Evolutionary conservation across 768 basidiomycete species (phyloP).

Genomic region (Porphyrellus cyaneotinctus): DNA sequence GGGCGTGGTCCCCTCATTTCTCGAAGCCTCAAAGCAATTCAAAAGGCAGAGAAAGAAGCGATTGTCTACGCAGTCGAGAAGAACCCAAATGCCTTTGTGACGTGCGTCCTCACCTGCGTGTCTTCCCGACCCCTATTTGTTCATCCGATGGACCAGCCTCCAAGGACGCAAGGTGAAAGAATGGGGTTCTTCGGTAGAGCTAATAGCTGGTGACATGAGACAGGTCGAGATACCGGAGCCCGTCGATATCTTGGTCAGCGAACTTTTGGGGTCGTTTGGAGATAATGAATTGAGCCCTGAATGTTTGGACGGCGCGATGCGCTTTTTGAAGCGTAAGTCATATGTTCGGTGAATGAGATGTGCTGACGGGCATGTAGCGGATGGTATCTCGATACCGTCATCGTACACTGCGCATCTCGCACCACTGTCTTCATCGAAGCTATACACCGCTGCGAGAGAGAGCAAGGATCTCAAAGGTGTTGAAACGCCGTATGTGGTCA

Average conservation of each 20-base stretch:
- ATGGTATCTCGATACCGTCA: constrained; percentile 92
- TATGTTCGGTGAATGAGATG: not conserved
- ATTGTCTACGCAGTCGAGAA: constrained; percentile 90
- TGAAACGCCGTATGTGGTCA: constrained; percentile 98
- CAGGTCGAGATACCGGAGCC: constrained; percentile 74
- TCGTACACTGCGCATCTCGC: constrained; percentile 95
- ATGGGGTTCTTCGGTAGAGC: constrained; percentile 76
- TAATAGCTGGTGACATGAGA: constrained; percentile 96
- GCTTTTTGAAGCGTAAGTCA: constrained; percentile 79
- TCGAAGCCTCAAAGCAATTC: constrained; percentile 73
- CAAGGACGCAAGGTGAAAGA: constrained; percentile 78
- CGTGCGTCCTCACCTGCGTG: constrained; percentile 52
- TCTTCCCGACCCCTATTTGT: constrained; percentile 9
- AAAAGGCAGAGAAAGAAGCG: constrained; percentile 58
- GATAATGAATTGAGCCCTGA: constrained; percentile 99
- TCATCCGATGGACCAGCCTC: constrained; percentile 46
- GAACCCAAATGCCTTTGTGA: constrained; percentile 93
- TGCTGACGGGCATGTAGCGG: constrained; percentile 46
- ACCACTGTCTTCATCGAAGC: constrained; percentile 89
- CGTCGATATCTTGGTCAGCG: constrained; percentile 92
- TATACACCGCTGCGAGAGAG: constrained; percentile 77
- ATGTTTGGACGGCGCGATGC: constrained; percentile 92
- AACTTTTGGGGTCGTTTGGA: constrained; percentile 94
- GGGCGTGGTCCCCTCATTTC: constrained; percentile 92
- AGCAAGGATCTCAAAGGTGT: constrained; percentile 64